phyloP scores from a whole-genome alignment of 1,284 basidiomycete genomes.

The Ganoderma sinense region DNA sequence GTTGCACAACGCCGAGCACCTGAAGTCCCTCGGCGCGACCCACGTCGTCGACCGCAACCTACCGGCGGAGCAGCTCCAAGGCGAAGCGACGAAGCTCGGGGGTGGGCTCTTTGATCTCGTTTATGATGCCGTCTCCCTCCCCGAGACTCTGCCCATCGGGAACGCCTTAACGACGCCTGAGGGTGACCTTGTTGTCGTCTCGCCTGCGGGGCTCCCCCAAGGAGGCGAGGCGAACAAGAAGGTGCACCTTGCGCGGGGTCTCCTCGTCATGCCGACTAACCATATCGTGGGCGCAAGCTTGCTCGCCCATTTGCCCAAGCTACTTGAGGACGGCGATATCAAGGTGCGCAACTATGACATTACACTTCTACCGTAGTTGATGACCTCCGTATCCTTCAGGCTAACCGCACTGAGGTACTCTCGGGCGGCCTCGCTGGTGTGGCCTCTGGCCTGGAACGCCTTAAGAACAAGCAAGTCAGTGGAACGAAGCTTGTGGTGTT shows the following conservation, averaged over 20 bases:
- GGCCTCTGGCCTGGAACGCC: conserved; percentile 46
- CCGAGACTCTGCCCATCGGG: conserved; percentile 32
- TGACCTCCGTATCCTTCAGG: conserved; percentile 19
- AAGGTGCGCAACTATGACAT: conserved; percentile 9
- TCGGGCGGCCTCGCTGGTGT: conserved; percentile 55
- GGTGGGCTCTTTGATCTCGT: conserved; percentile 28
- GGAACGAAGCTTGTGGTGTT: conserved; percentile 56
- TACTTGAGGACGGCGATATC: conserved; percentile 14
- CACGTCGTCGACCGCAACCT: conserved; percentile 35
- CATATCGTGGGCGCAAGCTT: conserved; percentile 43
- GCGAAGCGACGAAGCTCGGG: conserved; percentile 17
- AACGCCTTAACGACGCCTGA: conserved; percentile 37
- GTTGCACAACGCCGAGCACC: conserved; percentile 50
- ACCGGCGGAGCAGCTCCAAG: conserved; percentile 11
- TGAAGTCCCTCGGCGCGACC: conserved; percentile 38
- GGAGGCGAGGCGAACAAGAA: conserved; percentile 7
- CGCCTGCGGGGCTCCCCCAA: conserved; percentile 6
- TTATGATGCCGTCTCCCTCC: conserved; percentile 37
- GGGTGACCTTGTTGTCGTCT: conserved; percentile 34
- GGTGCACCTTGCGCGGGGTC: conserved; percentile 11
- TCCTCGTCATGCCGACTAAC: conserved; percentile 9
- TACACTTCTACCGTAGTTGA: not conserved
- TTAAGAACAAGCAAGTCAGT: conserved; percentile 52
- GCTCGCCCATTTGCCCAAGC: conserved; percentile 49
- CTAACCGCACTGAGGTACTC: conserved; percentile 48